Evolutionary conservation across 805 yeast genomes (phyloP), one percentile per base, ranked within the genome.

Genomic region (Sugiyamaella qingdaonensis): DNA sequence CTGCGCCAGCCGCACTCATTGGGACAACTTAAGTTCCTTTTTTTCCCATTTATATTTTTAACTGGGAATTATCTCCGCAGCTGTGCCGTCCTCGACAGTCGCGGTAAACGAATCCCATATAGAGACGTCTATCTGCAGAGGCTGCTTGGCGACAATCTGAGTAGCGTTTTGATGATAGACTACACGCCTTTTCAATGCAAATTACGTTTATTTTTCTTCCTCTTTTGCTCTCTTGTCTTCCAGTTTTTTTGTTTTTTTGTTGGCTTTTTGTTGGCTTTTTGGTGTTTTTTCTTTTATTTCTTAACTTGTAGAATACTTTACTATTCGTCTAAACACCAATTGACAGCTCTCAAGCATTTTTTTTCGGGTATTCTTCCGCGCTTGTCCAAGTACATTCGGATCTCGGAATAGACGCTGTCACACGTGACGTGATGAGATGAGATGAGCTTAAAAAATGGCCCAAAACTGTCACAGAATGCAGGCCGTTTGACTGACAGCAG

Each of bases 81-180:
- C 51, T 48, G 51, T 48, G 51, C 34, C 51, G 29, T 48, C 24
- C 27, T 36, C 39, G 51, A 48, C 51, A 48, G 45, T 8, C 19
- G 35, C 24, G 51, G 51, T 48, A 48, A 48, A 48, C 51, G 51
- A 48, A 2, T 39, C 51, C 51, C 51, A 39, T 39, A 48, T 37
- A 48, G 19, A 24, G 32, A 46, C 31, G 51, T n/a, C 46, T 16
- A 24, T 48, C 51, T 48, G 51, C 51, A 48, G 51, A 48, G 39
- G 46, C 46, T 27, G 37, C 44, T 32, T 48, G 51, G 16, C 24
- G 14, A 29, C 21, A 2, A 19, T 19, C 31, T n/a, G 33, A 27
- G 34, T 44, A 27, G 44, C 51, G 35, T 37, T 48, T 48, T 48
- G 51, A 48, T 48, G 51, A 37, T 24, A 21, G 46, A 10, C 43